Evolutionary conservation across 805 yeast species (phyloP), one percentile per base, ranked within the genome.

Genomic region (Yamadazyma takamatsuzukensis): DNA sequence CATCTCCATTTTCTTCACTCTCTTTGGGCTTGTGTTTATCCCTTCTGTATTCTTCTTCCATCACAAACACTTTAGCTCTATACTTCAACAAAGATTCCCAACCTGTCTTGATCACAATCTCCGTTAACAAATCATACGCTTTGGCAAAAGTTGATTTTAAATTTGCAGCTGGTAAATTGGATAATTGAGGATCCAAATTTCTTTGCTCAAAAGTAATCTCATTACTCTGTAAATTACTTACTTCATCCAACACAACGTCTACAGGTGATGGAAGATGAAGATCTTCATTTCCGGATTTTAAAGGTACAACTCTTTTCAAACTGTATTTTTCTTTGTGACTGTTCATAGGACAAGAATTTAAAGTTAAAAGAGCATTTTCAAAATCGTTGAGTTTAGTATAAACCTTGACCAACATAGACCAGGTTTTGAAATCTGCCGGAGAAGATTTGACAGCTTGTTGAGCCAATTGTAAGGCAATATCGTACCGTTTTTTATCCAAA

Each of bases 321-420:
- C 70, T 64, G 51, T 67, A 83, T 41, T 74, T 74, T 45, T 83
- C 93, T 49, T 77, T 80, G 48, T 78, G 76, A 8, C 83, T 74
- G 33, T 79, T 79, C 87, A 84, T 82, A 15, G 94, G 94, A 49
- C 89, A 82, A 11, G 90, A 78, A 48, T 84, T 84, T 43, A 84
- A 64, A 1, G 88, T 75, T 36, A 83, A 58, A 33, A 84, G 63
- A 1, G 93, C 84, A 44, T 80, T 74, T 51, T 83, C 89, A 51
- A 76, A 75, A 54, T 82, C 80, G 17, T 77, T 78, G 32, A 75
- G 51, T 27, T 71, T 70, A 24, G 83, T 74, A 53, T 83, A 83
- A 1, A 76, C 72, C 44, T 70, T 70, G 6, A 83, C 83, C 37
- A 84, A 56, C 36, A 74, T 58, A 3, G 80, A 70, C 95, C 95